These are phyloP conservation scores for Leptographium procerum DNA, from an alignment of 2,329 filamentous ascomycete genomes.

Conservation along the genomic window DNA sequence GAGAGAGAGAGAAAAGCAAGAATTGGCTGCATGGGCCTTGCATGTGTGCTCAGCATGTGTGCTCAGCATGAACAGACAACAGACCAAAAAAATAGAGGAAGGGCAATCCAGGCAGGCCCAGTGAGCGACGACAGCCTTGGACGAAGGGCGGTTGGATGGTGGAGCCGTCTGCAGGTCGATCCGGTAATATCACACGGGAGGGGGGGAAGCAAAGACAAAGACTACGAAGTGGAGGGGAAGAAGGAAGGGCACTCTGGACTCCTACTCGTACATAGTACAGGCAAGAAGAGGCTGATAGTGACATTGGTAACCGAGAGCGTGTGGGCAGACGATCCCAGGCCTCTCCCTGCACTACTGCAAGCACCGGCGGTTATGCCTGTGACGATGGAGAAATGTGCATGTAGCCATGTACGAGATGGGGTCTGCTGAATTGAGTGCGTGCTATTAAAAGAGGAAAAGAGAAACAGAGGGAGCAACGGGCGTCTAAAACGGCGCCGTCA, in stretches of 20 bases:
- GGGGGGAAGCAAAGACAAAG: background rate
- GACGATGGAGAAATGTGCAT: background rate
- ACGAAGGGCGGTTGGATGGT: background rate
- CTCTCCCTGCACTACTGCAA: background rate
- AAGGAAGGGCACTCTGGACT: too few relatives aligned
- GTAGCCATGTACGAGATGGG: background rate
- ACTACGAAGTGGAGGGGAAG: background rate
- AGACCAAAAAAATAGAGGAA: background rate
- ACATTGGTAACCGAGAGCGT: background rate
- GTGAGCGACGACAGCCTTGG: background rate
- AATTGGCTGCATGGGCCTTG: background rate
- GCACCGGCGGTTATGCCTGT: background rate
- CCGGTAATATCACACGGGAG: background rate
- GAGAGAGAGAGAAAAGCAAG: background rate
- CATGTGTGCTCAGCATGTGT: background rate
- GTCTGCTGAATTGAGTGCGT: background rate
- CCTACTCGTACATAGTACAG: too few relatives aligned
- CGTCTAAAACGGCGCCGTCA: background rate
- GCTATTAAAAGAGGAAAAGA: background rate
- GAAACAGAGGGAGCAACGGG: background rate
- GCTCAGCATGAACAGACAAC: background rate
- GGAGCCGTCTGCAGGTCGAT: background rate
- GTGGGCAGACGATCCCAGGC: background rate
- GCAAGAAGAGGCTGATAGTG: background rate
- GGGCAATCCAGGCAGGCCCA: background rate